Evolutionary conservation across 2,329 filamentous ascomycete species (phyloP), one percentile per base, ranked within the genome.

Genomic region (Fusarium multiceps): DNA sequence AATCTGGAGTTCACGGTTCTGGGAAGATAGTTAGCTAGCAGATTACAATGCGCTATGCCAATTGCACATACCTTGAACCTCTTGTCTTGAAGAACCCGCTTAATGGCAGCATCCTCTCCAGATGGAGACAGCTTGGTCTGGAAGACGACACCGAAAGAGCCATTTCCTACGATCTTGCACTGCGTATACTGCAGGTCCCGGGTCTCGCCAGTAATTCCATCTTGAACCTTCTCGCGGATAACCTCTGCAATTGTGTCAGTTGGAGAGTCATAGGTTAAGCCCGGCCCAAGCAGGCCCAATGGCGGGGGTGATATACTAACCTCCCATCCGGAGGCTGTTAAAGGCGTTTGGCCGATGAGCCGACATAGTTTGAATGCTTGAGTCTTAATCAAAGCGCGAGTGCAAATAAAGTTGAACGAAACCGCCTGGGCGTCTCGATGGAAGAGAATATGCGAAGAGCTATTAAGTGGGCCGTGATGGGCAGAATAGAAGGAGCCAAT

Each of bases 1-100:
- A 80, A 99, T 99, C 82, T 99, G 96, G 75, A 99, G 88, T 81
- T 99, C 96, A 83, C 96, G 94, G 80, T 99, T 99, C 96, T 99
- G 80, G 40, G 23, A n/a, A 9, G 11, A 20, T n/a, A 25, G 66
- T 77, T 61, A 78, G 71, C 48, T 18, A 32, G 23, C 37, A 42
- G 34, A n/a, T 28, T 27, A 37, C 25, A 21, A 10, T 47, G 14
- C n/a, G 21, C 25, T 57, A 49, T 30, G 41, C 34, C 18, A 34
- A 16, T 46, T 46, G 37, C 42, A 50, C 77, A 30, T 79, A 97
- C 96, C 93, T 99, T 99, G 90, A 99, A 99, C 79, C 96, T 90
- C 87, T 99, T 99, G 87, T 99, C 96, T 80, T 99, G 96, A 63
- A 99, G 88, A 65, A 99, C 96, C 76, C 96, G 92, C 87, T 99